Percentiles rank a stretch among this genome's conserved stretches.
phyloP scores from a whole-genome alignment of 371 early-diverging fungal genomes.

The Mucor indicus region DNA sequence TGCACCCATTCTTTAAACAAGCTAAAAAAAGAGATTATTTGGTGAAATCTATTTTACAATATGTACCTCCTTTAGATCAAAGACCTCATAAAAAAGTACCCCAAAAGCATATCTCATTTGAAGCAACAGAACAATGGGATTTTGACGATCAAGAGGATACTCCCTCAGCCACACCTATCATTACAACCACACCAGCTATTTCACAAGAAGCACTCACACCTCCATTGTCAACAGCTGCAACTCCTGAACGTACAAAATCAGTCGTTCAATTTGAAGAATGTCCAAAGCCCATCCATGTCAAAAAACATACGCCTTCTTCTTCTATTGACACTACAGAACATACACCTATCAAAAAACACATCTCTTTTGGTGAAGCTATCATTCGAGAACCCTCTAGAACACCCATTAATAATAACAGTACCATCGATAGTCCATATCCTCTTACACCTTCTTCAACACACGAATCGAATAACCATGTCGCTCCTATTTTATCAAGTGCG shows the following conservation, averaged over 20 bases:
- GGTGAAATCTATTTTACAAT: constrained; percentile 52
- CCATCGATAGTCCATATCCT: constrained; percentile 5
- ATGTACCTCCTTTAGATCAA: constrained; percentile 68
- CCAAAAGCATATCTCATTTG: constrained; percentile 31
- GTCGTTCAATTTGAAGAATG: constrained; percentile 19
- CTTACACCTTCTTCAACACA: constrained; percentile 4
- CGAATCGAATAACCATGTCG: background rate
- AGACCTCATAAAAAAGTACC: constrained; percentile 52
- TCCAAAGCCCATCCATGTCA: constrained; percentile 8
- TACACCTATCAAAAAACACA: constrained; percentile 27
- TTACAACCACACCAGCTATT: background rate
- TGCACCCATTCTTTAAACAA: constrained; percentile 79
- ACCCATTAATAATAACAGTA: background rate
- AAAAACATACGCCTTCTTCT: background rate
- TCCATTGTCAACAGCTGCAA: background rate
- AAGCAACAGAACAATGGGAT: constrained; percentile 46
- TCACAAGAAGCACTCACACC: background rate
- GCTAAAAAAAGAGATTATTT: constrained; percentile 74
- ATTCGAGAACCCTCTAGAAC: constrained; percentile 16
- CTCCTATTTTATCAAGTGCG: background rate
- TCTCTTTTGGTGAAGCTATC: constrained; percentile 45
- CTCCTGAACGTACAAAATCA: constrained; percentile 5
- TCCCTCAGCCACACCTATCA: background rate
- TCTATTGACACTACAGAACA: background rate
- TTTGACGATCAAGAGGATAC: constrained; percentile 32